phyloP scores from a whole-genome alignment of 441 rosid species.

The Manihot esculenta region DNA sequence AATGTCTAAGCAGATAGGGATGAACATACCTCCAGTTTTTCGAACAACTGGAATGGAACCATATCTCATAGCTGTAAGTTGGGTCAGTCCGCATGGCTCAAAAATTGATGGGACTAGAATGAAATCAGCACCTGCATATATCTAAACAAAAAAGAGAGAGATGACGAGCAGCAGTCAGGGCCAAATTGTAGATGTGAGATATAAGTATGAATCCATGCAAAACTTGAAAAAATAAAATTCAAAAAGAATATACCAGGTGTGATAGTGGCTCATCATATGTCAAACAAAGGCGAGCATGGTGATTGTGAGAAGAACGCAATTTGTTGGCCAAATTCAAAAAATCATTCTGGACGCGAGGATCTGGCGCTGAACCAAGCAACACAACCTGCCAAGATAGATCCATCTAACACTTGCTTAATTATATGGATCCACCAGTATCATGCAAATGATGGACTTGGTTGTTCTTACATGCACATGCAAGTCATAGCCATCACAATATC shows the following conservation, averaged over 20 bases:
- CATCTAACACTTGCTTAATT: conserved; percentile 1
- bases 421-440: not conserved
- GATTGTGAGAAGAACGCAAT: conserved; percentile 64
- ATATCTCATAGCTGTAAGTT: conserved; percentile 93
- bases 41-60: conserved; percentile 93
- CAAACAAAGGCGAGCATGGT: conserved; percentile 78
- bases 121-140: conserved; percentile 94
- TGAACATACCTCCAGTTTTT: conserved; percentile 82
- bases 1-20: not conserved
- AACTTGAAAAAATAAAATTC: conserved; percentile 6
- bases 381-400: conserved; percentile 60
- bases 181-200: conserved; percentile 11
- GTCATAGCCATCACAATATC: not conserved
- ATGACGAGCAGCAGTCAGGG: not conserved
- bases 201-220: not conserved
- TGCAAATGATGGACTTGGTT: not conserved
- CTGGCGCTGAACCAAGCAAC: conserved; percentile 97
- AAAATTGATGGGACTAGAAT: conserved; percentile 93
- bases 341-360: conserved; percentile 93
- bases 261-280: conserved; percentile 97
- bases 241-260: conserved; percentile 62
- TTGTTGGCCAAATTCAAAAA: conserved; percentile 80
- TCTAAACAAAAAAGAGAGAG: conserved; percentile 36
- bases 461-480: conserved; percentile 5
- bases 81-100: conserved; percentile 98